These are phyloP conservation scores for Fusarium coffeatum DNA, from an alignment of 2,329 filamentous ascomycete genomes.

Conservation along the genomic window DNA sequence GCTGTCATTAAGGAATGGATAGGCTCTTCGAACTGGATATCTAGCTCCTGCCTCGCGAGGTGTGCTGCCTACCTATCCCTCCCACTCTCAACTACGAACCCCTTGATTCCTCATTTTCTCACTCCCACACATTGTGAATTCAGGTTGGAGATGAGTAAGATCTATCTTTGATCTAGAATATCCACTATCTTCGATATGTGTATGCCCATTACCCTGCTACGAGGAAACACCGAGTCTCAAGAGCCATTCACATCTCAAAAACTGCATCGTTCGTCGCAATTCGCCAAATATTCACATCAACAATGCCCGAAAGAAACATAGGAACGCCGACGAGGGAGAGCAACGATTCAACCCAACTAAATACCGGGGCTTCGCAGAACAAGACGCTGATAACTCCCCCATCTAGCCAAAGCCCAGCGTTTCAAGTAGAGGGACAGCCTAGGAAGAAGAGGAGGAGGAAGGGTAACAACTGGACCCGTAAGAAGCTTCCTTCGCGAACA, in stretches of 20 bases:
- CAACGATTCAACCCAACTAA: neutral
- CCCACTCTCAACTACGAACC: neutral
- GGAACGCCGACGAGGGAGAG: neutral
- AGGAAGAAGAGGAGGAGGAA: neutral
- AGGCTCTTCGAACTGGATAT: neutral
- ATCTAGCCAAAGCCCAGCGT: neutral
- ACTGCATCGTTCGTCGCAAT: neutral
- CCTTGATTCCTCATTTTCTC: neutral
- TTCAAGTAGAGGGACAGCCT: neutral
- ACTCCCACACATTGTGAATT: neutral
- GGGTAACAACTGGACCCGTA: neutral
- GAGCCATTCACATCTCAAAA: neutral
- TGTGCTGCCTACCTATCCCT: neutral
- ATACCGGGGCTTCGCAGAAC: neutral
- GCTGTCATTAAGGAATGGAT: neutral
- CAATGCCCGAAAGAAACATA: neutral
- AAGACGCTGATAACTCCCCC: neutral
- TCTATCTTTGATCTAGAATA: neutral
- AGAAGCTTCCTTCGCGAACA: neutral
- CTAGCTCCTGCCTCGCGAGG: neutral
- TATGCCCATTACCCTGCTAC: neutral
- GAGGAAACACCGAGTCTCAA: neutral
- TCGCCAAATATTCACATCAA: neutral
- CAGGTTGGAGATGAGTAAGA: neutral
- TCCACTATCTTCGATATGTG: neutral